A percentile compares a stretch with the other conserved stretches of the same genome.
Conservation (phyloP, 78 protist species). For the Dictyostelium intermedium region DNA sequence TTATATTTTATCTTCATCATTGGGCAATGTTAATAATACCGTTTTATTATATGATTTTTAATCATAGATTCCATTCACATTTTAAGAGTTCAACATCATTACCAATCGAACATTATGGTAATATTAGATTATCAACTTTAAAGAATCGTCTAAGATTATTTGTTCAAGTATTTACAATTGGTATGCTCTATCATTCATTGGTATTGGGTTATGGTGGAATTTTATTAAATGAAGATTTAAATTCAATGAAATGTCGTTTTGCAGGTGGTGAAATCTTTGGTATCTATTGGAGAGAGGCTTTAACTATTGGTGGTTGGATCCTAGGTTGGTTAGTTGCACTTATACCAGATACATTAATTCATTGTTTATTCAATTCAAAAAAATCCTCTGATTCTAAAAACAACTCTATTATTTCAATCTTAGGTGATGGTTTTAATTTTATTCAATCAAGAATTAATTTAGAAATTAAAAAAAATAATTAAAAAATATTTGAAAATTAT, state of each 20-base stretch:
- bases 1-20: constrained; percentile 63
- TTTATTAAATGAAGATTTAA: constrained; percentile 50
- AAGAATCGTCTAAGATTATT: constrained; percentile 24
- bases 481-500: background rate
- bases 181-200: constrained; percentile 36
- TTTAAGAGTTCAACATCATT: background rate
- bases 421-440: background rate
- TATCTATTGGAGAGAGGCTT: constrained; percentile 55
- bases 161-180: background rate
- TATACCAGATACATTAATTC: constrained; percentile 5
- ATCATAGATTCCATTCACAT: constrained; percentile 73
- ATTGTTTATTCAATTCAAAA: background rate
- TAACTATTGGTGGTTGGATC: background rate
- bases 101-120: background rate
- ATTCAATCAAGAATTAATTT: background rate
- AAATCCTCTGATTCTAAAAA: background rate
- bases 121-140: background rate
- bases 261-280: constrained; percentile 72
- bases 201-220: constrained; percentile 11
- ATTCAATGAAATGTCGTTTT: constrained; percentile 55
- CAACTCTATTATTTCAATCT: background rate
- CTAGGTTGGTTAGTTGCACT: background rate
- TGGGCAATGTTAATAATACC: constrained; percentile 2
- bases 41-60: constrained; percentile 44
- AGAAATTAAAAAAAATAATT: constrained; percentile 6